Base-by-base conservation (phyloP, 2,329 filamentous ascomycete genomes). In the Diaporthe sp. region DNA sequence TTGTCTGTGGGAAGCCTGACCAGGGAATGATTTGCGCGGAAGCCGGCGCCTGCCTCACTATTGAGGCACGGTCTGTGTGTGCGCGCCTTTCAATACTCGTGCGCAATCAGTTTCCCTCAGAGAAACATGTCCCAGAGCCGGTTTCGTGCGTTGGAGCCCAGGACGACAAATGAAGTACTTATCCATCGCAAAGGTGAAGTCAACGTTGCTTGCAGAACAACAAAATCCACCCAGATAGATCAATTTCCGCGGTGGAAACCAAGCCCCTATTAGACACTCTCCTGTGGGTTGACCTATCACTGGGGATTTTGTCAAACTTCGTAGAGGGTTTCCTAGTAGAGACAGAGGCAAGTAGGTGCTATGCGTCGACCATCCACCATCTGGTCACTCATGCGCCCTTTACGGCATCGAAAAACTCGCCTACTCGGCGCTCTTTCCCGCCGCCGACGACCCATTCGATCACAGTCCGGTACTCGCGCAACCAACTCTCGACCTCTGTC, bases 241-340 rank as follows among this genome's bases (percentile, higher is more conserved):
- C 37, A 39, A 3, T 39, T 13, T 39, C 37, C 37, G 37, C 37
- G 12, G 1, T 39, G 37, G 12, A 39, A 4, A 39, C 12, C 3
- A 13, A 39, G 0, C 0, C 37, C 4, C 3, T 5, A 1, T 39
- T 39, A 39, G 37, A 39, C 12, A 39, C 2, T 13, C 2, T 39
- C 12, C 37, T 5, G 37, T 39, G 10, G 37, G 37, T 5, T 39
- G 37, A 39, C 37, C 12, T 13, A 39, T 39, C 37, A 39, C 37
- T 39, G 37, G 37, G 37, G 37, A 39, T 39, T 13, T 39, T 39
- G 10, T 39, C 10, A 39, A 39, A 13, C 37, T 39, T 39, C 37
- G 5, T 39, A 39, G 37, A 39, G 37, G 3, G 12, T 39, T 12
- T 39, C 3, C 37, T 39, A 39, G 37, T 39, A 39, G 37, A 12